These are phyloP conservation scores for Parietichytrium sp. DNA, from an alignment of 108 stramenopile genomes.

Conservation along the genomic window DNA sequence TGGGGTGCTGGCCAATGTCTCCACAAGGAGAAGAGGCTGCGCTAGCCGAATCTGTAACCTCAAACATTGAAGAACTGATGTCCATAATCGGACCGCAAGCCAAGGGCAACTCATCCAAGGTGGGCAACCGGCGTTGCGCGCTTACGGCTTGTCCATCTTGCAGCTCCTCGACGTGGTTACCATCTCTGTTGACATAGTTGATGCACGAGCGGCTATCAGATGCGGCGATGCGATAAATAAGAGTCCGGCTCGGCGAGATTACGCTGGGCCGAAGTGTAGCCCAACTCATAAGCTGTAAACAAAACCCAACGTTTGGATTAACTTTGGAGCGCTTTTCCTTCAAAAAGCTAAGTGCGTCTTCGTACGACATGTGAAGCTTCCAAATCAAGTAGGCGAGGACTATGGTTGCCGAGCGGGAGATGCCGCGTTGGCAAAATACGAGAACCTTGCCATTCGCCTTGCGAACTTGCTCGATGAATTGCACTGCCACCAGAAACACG, in stretches of 20 bases:
- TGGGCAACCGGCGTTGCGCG: background rate
- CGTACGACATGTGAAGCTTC: background rate
- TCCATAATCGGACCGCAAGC: background rate
- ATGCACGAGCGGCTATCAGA: no score
- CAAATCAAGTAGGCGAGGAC: conserved; percentile 17
- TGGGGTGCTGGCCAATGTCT: background rate
- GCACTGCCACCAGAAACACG: background rate
- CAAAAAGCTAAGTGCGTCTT: conserved; percentile 5
- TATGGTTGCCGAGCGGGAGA: background rate
- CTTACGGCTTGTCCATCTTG: background rate
- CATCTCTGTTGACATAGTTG: no score
- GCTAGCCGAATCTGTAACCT: no score
- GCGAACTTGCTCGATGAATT: background rate
- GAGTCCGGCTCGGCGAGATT: background rate
- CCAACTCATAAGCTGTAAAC: conserved; percentile 19
- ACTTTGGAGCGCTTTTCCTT: conserved; percentile 7
- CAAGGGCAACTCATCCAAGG: background rate
- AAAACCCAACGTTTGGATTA: conserved; percentile 13
- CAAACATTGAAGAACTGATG: background rate
- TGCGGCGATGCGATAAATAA: background rate
- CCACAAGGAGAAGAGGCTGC: no score
- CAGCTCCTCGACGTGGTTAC: no score
- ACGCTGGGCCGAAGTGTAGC: background rate
- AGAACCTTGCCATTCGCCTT: background rate
- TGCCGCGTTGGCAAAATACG: conserved; percentile 19